Percentiles rank a stretch among this genome's conserved stretches.
phyloP scores from a whole-genome alignment of 2,329 filamentous ascomycete species.

The Paracoccidioides lutzii region DNA sequence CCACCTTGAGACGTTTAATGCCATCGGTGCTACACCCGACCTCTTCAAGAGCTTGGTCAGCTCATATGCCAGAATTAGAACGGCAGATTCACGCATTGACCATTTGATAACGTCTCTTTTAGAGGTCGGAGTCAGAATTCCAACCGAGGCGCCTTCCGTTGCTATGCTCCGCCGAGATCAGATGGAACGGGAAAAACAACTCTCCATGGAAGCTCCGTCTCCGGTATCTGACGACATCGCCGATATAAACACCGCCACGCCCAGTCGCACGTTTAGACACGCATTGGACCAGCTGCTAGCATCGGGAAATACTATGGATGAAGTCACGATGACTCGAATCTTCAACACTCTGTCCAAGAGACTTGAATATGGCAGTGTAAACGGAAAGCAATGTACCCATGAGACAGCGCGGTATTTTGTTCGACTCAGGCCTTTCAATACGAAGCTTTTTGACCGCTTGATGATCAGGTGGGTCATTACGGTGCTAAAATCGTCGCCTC shows the following conservation, averaged over 20 bases:
- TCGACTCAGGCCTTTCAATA: slow-evolving; percentile 32
- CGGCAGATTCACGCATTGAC: slow-evolving; percentile 22
- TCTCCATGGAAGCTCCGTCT: slow-evolving; percentile 33
- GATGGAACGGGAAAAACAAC: slow-evolving; percentile 30
- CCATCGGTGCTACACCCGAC: slow-evolving; percentile 35
- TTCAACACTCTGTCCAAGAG: slow-evolving; percentile 30
- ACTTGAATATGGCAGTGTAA: slow-evolving; percentile 21
- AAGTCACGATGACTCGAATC: slow-evolving; percentile 30
- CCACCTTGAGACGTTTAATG: slow-evolving; percentile 42
- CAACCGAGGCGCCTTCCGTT: slow-evolving; percentile 28
- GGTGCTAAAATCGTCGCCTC: slow-evolving; percentile 24
- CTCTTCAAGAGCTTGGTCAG: slow-evolving; percentile 31
- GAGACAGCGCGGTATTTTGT: slow-evolving; percentile 31
- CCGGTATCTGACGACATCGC: slow-evolving; percentile 37
- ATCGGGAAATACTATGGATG: slow-evolving; percentile 35
- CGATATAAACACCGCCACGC: slow-evolving; percentile 23
- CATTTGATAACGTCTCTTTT: slow-evolving; percentile 33
- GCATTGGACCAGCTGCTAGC: slow-evolving; percentile 35
- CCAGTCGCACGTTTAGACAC: slow-evolving; percentile 30
- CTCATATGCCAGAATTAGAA: slow-evolving; percentile 27
- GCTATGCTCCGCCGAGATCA: slow-evolving; percentile 34
- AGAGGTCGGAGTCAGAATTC: slow-evolving; percentile 31
- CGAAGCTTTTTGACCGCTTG: slow-evolving; percentile 31
- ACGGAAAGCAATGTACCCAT: slow-evolving; percentile 20
- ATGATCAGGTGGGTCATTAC: slow-evolving; percentile 31